These are phyloP conservation scores for Penicillium pancosmium DNA, from an alignment of 495 filamentous ascomycete genomes.

Conservation along the genomic window DNA sequence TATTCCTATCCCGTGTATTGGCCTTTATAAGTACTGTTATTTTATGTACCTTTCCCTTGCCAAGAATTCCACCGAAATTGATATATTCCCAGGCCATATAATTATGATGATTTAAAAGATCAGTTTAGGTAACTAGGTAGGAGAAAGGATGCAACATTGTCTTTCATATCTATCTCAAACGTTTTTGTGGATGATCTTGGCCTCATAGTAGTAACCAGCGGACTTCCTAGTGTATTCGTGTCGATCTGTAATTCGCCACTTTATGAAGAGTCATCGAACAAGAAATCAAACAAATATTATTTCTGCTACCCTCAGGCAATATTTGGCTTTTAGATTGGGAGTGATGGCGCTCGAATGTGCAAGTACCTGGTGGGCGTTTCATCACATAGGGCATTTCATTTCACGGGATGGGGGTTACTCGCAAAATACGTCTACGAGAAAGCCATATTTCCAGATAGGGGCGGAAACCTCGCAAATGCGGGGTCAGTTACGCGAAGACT, in stretches of 20 bases:
- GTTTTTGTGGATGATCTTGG: slow-evolving; percentile 17
- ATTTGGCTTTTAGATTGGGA: slow-evolving; percentile 18
- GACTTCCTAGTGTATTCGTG: slow-evolving; percentile 15
- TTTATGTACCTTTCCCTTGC: slow-evolving; percentile 20
- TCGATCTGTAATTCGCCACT: slow-evolving; percentile 16
- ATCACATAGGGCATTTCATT: slow-evolving; percentile 27
- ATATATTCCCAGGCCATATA: slow-evolving; percentile 24
- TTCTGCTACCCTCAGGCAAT: slow-evolving; percentile 7
- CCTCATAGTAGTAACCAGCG: slow-evolving; percentile 12
- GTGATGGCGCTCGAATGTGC: slow-evolving; percentile 15
- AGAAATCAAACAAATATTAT: slow-evolving; percentile 12
- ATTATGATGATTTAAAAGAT: slow-evolving; percentile 21
- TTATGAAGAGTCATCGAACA: slow-evolving; percentile 9
- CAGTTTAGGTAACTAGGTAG: background rate
- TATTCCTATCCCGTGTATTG: slow-evolving; percentile 12
- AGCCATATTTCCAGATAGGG: no score
- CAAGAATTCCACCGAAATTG: slow-evolving; percentile 27
- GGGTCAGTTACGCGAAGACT: no score
- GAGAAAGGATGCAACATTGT: slow-evolving; percentile 9
- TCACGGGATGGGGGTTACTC: slow-evolving; percentile 25
- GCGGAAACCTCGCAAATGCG: no score
- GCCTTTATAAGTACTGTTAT: slow-evolving; percentile 12
- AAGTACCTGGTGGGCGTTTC: slow-evolving; percentile 27
- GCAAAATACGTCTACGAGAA: no score
- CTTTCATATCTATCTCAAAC: slow-evolving; percentile 16